These are phyloP conservation scores for Phoma sp. DNA, from an alignment of 2,329 filamentous ascomycete genomes.

Conservation along the genomic window DNA sequence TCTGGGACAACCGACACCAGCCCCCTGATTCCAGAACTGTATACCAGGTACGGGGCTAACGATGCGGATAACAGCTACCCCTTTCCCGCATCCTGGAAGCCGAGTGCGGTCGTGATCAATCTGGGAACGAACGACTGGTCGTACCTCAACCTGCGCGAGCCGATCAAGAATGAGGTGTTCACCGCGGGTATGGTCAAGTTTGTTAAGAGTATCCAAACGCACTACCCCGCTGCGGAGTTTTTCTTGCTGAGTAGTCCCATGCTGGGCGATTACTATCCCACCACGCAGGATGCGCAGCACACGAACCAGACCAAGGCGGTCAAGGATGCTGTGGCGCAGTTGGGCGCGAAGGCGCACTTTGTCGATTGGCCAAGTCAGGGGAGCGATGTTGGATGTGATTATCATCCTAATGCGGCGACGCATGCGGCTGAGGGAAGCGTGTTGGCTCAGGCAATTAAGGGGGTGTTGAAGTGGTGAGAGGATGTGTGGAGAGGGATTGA, in stretches of 20 bases:
- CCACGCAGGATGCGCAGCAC: constrained; percentile 43
- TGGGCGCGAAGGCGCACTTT: constrained; percentile 46
- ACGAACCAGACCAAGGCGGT: constrained; percentile 13
- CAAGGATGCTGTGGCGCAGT: constrained; percentile 27
- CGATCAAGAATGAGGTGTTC: constrained; percentile 9
- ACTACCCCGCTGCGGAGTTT: constrained; percentile 47
- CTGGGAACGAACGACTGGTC: constrained; percentile 55
- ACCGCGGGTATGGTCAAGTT: constrained; percentile 35
- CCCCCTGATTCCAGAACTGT: constrained; percentile 50
- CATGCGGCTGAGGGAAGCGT: constrained; percentile 43
- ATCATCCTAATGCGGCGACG: constrained; percentile 51
- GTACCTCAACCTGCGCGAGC: constrained; percentile 27
- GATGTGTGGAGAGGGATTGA: neutral
- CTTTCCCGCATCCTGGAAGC: constrained; percentile 41
- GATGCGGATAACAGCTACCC: constrained; percentile 48
- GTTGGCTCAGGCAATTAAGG: constrained; percentile 40
- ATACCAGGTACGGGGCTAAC: constrained; percentile 53
- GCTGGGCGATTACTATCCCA: constrained; percentile 50
- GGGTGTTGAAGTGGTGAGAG: constrained; percentile 26
- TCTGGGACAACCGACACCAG: constrained; percentile 31
- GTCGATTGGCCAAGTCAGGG: constrained; percentile 53
- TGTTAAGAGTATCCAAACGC: constrained; percentile 40
- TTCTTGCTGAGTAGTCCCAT: constrained; percentile 53
- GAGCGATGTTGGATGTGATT: constrained; percentile 52
- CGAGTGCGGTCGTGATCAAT: constrained; percentile 52